Conservation (phyloP, 2,329 filamentous ascomycete genomes). For the Sporothrix euskadiensis region DNA sequence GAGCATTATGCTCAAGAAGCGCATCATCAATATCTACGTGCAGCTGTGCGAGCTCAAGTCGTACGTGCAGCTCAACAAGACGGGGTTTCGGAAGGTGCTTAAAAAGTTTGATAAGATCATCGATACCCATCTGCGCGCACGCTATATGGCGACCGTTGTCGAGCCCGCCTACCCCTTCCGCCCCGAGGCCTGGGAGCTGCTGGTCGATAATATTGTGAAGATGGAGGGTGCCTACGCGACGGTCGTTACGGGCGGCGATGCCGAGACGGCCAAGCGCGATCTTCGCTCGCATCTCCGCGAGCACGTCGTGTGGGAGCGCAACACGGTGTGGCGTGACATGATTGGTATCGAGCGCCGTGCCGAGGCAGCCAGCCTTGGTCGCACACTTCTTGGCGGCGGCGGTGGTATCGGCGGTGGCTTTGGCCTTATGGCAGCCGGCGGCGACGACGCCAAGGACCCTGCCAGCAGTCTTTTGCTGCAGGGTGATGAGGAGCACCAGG, state of each 20-base stretch:
- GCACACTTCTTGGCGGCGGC: slow-evolving; percentile 70
- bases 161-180: slow-evolving; percentile 80
- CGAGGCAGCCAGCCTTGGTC: slow-evolving; percentile 88
- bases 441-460: slow-evolving; percentile 51
- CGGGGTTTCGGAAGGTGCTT: slow-evolving; percentile 91
- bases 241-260: slow-evolving; percentile 79
- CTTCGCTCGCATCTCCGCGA: slow-evolving; percentile 87
- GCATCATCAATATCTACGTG: slow-evolving; percentile 83
- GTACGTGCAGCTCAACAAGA: slow-evolving; percentile 93
- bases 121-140: slow-evolving; percentile 73
- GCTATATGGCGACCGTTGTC: slow-evolving; percentile 74
- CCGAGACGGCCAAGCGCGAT: slow-evolving; percentile 75
- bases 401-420: slow-evolving; percentile 25
- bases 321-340: slow-evolving; percentile 98
- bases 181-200: slow-evolving; percentile 64
- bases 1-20: slow-evolving; percentile 87
- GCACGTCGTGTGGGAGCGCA: slow-evolving; percentile 98
- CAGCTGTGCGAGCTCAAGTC: slow-evolving; percentile 93
- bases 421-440: slow-evolving; percentile 30
- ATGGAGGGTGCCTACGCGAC: slow-evolving; percentile 81
- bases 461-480: slow-evolving; percentile 69
- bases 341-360: slow-evolving; percentile 96
- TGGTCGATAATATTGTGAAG: slow-evolving; percentile 70
- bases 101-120: slow-evolving; percentile 99
- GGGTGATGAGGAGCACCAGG: slow-evolving; percentile 71